These are phyloP conservation scores for Begonia peltatifolia DNA, from an alignment of 306 rosid species.

Conservation along the genomic window DNA sequence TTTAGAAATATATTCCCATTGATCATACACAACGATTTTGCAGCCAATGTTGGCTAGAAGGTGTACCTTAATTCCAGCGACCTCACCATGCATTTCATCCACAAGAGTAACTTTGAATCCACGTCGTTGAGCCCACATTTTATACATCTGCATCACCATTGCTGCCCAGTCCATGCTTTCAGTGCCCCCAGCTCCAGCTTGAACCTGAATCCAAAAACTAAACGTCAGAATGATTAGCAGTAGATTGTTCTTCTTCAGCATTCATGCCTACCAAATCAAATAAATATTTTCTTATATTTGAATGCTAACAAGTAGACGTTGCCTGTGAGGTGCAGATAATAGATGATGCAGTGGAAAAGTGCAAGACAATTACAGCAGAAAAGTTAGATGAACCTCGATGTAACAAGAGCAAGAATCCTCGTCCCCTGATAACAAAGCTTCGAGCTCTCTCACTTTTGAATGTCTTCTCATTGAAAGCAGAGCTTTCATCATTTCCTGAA, in stretches of 20 bases:
- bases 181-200: slow-evolving; percentile 97
- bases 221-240: slow-evolving; percentile 8
- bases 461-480: slow-evolving; percentile 58
- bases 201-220: slow-evolving; percentile 42
- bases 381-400: slow-evolving; percentile 49
- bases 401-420: slow-evolving; percentile 76
- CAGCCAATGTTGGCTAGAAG: slow-evolving; percentile 23
- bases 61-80: slow-evolving; percentile 96
- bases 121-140: slow-evolving; percentile 59
- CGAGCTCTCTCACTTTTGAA: slow-evolving; percentile 78
- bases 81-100: slow-evolving; percentile 95
- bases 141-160: slow-evolving; percentile 94
- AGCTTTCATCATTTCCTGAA: slow-evolving; percentile 64
- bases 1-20: no score
- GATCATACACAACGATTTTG: no score
- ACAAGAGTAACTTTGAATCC: slow-evolving; percentile 61
- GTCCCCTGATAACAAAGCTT: slow-evolving; percentile 84
- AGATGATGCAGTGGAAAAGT: neutral
- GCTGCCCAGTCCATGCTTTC: slow-evolving; percentile 99
- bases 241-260: no score
- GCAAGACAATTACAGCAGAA: neutral
- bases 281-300: no score
- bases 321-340: no score
- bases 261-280: no score
- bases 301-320: no score